These are phyloP conservation scores for Penicillium sp. DNA, from an alignment of 2,329 filamentous ascomycete species.

Conservation along the genomic window DNA sequence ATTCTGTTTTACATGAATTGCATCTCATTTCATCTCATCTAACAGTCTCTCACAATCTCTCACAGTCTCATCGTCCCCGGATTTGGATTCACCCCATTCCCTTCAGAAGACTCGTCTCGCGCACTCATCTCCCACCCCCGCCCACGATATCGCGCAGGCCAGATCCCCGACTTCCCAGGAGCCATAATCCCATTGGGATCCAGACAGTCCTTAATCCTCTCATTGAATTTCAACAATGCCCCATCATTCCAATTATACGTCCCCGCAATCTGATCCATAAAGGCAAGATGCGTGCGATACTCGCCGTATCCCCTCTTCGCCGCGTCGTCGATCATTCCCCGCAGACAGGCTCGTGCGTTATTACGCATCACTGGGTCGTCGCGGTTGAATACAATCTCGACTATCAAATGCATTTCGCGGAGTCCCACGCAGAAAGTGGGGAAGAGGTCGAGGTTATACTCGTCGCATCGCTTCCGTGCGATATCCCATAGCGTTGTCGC, in stretches of 20 bases:
- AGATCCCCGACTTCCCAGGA: constrained; percentile 20
- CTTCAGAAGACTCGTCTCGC: constrained; percentile 6
- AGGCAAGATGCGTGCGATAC: constrained; percentile 25
- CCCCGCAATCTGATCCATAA: constrained; percentile 25
- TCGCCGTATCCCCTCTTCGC: constrained; percentile 21
- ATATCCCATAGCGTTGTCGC: constrained; percentile 12
- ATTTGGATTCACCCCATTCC: constrained; percentile 3
- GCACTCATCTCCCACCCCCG: constrained; percentile 12
- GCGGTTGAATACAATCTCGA: constrained; percentile 16
- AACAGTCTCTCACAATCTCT: too few relatives aligned
- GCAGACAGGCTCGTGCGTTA: constrained; percentile 10
- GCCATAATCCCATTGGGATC: constrained; percentile 23
- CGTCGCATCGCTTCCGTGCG: constrained; percentile 3
- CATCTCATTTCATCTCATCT: too few relatives aligned
- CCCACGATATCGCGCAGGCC: constrained; percentile 17
- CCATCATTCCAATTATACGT: constrained; percentile 18
- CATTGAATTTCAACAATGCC: constrained; percentile 15
- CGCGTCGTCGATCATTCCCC: constrained; percentile 14
- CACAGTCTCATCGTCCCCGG: background rate
- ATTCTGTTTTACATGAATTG: too few relatives aligned
- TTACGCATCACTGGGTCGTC: constrained; percentile 10
- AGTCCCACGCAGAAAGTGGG: constrained; percentile 11
- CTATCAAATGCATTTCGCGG: constrained; percentile 17
- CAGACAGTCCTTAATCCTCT: constrained; percentile 17
- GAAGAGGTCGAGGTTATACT: constrained; percentile 12